A percentile compares a stretch with the other conserved stretches of the same genome.
Conservation (phyloP, 2,329 filamentous ascomycete species). For the Fonsecaea nubica region DNA sequence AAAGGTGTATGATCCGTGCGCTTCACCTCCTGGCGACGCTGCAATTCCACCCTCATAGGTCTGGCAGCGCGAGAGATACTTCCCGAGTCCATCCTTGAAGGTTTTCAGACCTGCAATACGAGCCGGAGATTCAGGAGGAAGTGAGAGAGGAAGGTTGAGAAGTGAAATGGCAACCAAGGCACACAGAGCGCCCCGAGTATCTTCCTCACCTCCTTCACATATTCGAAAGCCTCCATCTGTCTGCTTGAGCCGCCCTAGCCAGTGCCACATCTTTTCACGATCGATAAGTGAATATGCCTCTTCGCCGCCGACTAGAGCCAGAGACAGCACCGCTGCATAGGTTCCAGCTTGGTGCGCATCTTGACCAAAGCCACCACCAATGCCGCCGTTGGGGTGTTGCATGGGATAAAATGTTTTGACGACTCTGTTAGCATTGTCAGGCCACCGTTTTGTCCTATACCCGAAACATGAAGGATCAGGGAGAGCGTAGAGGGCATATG, state of each 20-base stretch:
- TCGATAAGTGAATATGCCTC: constrained; percentile 78
- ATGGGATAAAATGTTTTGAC: constrained; percentile 77
- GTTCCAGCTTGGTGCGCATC: constrained; percentile 85
- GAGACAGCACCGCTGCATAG: constrained; percentile 80
- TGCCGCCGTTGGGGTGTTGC: constrained; percentile 84
- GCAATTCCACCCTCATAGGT: constrained; percentile 90
- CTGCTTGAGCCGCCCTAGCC: constrained; percentile 86
- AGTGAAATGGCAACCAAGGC: constrained; percentile 83
- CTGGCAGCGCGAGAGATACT: constrained; percentile 82
- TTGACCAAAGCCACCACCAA: constrained; percentile 93
- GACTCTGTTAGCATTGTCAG: constrained; percentile 53
- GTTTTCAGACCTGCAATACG: constrained; percentile 64
- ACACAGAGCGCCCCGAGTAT: constrained; percentile 92
- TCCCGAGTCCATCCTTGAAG: constrained; percentile 74
- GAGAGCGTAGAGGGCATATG: background rate
- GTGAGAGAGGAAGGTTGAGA: constrained; percentile 78
- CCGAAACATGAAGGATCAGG: background rate
- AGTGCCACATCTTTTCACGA: constrained; percentile 86
- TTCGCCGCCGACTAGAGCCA: constrained; percentile 78
- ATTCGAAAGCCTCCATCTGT: constrained; percentile 88
- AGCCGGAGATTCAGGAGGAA: constrained; percentile 75
- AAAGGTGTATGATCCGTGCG: constrained; percentile 95
- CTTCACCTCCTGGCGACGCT: constrained; percentile 82
- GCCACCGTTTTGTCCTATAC: background rate
- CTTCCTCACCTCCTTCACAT: constrained; percentile 84